phyloP scores from a whole-genome alignment of 208 protist genomes.

The Trypanosoma theileri region DNA sequence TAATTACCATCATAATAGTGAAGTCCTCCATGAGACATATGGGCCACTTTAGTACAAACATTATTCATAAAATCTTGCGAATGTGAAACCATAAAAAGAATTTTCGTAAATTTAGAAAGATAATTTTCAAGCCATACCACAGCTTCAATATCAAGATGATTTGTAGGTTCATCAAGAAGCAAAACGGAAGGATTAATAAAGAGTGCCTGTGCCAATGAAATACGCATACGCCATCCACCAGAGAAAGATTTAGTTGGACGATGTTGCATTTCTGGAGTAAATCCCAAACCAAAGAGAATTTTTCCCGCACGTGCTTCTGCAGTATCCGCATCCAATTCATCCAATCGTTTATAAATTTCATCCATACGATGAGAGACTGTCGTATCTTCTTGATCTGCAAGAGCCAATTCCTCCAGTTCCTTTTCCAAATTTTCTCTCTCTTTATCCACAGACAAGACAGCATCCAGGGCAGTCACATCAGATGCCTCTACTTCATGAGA shows the following conservation, averaged over 20 bases:
- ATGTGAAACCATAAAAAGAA: constrained; percentile 95
- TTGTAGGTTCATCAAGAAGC: constrained; percentile 98
- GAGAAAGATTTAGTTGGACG: constrained; percentile 85
- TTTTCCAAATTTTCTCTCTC: constrained; percentile 77
- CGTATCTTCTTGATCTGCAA: constrained; percentile 80
- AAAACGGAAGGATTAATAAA: constrained; percentile 94
- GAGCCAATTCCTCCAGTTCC: constrained; percentile 82
- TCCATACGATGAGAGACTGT: constrained; percentile 72
- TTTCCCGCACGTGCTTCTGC: constrained; percentile 81
- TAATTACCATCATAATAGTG: constrained; percentile 95
- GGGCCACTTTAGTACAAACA: constrained; percentile 97
- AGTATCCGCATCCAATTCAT: constrained; percentile 91
- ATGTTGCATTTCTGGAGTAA: constrained; percentile 83
- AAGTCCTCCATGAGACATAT: constrained; percentile 88
- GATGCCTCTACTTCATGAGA: constrained; percentile 95
- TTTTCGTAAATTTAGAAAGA: constrained; percentile 92
- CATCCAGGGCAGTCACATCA: constrained; percentile 82
- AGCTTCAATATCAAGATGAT: constrained; percentile 96
- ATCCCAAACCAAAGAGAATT: constrained; percentile 96
- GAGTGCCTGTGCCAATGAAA: constrained; percentile 95
- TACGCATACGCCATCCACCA: constrained; percentile 98
- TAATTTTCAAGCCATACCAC: constrained; percentile 97
- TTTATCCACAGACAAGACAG: constrained; percentile 81
- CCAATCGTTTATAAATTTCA: constrained; percentile 92
- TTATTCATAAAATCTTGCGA: constrained; percentile 97